These are phyloP conservation scores for Fennellomyces sp. DNA, from an alignment of 371 early-diverging fungal species.

Conservation along the genomic window DNA sequence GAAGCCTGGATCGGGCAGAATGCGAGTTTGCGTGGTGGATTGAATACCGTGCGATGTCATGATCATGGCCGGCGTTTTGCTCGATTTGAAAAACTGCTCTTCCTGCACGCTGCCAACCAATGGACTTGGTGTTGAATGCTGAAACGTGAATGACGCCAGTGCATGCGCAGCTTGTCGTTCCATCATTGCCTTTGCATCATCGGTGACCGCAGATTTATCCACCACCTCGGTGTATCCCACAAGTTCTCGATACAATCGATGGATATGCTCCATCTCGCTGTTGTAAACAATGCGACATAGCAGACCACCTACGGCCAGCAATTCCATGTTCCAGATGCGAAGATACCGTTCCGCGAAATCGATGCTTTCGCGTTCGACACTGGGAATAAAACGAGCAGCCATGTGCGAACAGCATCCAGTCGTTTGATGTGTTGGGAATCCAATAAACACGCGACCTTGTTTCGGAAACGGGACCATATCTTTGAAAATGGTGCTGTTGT, in stretches of 20 bases:
- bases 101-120: constrained; percentile 66
- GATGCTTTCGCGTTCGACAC: constrained; percentile 88
- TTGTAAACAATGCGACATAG: constrained; percentile 80
- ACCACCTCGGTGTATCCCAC: constrained; percentile 36
- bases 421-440: constrained; percentile 91
- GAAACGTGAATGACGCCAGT: constrained; percentile 69
- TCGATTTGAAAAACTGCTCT: constrained; percentile 58
- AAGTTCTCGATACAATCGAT: constrained; percentile 56
- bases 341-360: constrained; percentile 91
- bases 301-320: constrained; percentile 76
- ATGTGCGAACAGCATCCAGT: constrained; percentile 86
- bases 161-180: constrained; percentile 74
- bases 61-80: constrained; percentile 53
- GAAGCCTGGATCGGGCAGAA: constrained; percentile 23
- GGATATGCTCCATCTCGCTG: constrained; percentile 70
- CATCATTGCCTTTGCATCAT: constrained; percentile 52
- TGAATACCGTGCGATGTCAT: constrained; percentile 73
- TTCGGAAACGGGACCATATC: constrained; percentile 74
- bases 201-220: constrained; percentile 30
- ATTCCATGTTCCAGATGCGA: constrained; percentile 83
- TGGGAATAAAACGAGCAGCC: constrained; percentile 89
- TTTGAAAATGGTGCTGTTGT: constrained; percentile 60
- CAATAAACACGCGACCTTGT: constrained; percentile 90
- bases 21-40: constrained; percentile 52
- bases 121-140: constrained; percentile 73